These are phyloP conservation scores for Pseudocohnilembus persalinus DNA, from an alignment of 169 alveolate species.

Conservation along the genomic window DNA sequence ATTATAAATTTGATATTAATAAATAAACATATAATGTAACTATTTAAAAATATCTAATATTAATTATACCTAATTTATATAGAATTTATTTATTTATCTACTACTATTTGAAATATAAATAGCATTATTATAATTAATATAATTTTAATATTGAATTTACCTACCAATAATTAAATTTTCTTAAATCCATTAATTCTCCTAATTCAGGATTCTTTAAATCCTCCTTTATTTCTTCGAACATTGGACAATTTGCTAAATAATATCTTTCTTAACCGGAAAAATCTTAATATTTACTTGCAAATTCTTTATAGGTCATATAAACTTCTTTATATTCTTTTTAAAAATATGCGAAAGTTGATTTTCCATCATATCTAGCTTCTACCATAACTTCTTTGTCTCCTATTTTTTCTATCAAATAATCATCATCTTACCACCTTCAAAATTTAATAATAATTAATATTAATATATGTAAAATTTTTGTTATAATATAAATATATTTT, in stretches of 20 bases:
- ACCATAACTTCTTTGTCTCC: constrained; percentile 17
- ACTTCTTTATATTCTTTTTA: not conserved
- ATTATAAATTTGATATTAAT: no score
- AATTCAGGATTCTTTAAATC: not conserved
- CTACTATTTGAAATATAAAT: not conserved
- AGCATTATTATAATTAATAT: not conserved
- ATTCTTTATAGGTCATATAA: constrained; percentile 1
- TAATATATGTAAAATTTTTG: no score
- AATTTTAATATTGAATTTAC: not conserved
- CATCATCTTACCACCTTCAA: not conserved
- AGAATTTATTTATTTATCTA: not conserved
- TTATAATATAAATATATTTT: no score
- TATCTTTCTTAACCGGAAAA: not conserved
- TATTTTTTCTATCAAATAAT: not conserved
- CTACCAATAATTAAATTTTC: constrained; percentile 5
- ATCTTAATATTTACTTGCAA: not conserved
- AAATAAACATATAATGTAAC: no score
- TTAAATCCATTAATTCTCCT: constrained; percentile 10
- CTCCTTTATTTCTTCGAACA: not conserved
- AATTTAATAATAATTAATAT: no score
- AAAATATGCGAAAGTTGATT: constrained; percentile 5
- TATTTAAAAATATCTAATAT: no score
- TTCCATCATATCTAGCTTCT: constrained; percentile 15
- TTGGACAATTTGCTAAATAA: constrained; percentile 1
- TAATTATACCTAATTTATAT: no score